phyloP scores from a whole-genome alignment of 2,329 filamentous ascomycete species.

The Fusarium annulatum region DNA sequence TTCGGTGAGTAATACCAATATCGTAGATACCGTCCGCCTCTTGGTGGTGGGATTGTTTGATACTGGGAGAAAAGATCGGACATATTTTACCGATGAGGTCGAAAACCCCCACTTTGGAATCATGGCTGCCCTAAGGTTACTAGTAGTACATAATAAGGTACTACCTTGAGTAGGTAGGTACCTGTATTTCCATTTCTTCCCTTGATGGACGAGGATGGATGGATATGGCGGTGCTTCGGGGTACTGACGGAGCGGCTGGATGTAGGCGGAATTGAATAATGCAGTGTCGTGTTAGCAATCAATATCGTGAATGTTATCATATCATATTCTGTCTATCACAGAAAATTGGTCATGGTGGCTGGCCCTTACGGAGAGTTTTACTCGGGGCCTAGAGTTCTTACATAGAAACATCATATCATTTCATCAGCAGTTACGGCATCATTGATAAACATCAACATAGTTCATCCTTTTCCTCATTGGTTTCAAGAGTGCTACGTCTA shows the following conservation, averaged over 20 bases:
- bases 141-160: background rate
- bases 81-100: slow-evolving; percentile 23
- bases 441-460: slow-evolving; percentile 39
- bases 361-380: slow-evolving; percentile 2
- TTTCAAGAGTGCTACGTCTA: slow-evolving; percentile 16
- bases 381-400: slow-evolving; percentile 10
- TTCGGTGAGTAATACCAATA: background rate
- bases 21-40: slow-evolving; percentile 3
- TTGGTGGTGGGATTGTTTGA: background rate
- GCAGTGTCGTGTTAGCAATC: slow-evolving; percentile 15
- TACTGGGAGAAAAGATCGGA: slow-evolving; percentile 15
- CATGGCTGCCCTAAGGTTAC: slow-evolving; percentile 13
- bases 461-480: slow-evolving; percentile 28
- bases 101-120: slow-evolving; percentile 23
- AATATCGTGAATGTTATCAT: slow-evolving; percentile 14
- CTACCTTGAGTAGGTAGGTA: background rate
- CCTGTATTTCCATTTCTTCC: background rate
- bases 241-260: background rate
- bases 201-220: background rate
- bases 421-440: slow-evolving; percentile 38
- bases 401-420: slow-evolving; percentile 35
- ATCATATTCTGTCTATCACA: slow-evolving; percentile 11
- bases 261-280: slow-evolving; percentile 4
- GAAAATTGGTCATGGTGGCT: slow-evolving; percentile 1
- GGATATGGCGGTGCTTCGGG: slow-evolving; percentile 8